Evolutionary conservation across 2,329 filamentous ascomycete species (phyloP), one percentile per base, ranked within the genome.

Genomic region (Fusarium sp.): DNA sequence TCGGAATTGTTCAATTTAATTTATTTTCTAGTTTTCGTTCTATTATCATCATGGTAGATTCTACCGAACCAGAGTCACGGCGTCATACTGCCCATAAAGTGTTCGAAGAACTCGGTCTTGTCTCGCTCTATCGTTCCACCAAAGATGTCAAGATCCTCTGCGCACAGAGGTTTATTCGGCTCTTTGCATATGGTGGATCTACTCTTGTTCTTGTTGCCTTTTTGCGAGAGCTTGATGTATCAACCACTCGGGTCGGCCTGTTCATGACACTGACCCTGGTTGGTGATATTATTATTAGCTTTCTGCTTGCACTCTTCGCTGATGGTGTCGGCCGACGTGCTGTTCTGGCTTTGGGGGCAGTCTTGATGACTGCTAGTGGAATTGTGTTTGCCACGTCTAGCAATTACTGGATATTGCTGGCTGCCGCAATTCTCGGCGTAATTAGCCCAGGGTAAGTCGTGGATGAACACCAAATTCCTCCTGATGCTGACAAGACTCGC

Each of bases 261-360:
- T 90, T 90, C 77, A 90, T 90, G 88, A 89, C 87, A 1, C 74
- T 90, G 64, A 91, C 88, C 0, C 76, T 90, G 17, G 78, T 82
- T 15, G 88, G 88, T 25, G 88, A 90, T 74, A 82, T 86, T 6
- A 72, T 80, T 40, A 84, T 90, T 63, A 89, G 87, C 70, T 84
- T 89, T 58, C 36, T 86, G 21, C 80, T 90, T 45, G 88, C 88
- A 0, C 71, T 87, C 8, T 80, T 88, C 62, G 86, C 88, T 25
- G 88, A 90, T 76, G 79, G 78, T 0, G 70, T 88, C 49, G 88
- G 88, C 5, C 81, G 88, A 25, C 81, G 82, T 49, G 78, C 77
- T 8, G 81, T 87, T n/a, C 78, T 90, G 6, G 79, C 82, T 1
- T 67, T 83, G 5, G 88, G 88, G 2, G 85, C 87, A 3, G 58